These are phyloP conservation scores for Croton laevigatus DNA, from an alignment of 441 rosid species.

Conservation along the genomic window DNA sequence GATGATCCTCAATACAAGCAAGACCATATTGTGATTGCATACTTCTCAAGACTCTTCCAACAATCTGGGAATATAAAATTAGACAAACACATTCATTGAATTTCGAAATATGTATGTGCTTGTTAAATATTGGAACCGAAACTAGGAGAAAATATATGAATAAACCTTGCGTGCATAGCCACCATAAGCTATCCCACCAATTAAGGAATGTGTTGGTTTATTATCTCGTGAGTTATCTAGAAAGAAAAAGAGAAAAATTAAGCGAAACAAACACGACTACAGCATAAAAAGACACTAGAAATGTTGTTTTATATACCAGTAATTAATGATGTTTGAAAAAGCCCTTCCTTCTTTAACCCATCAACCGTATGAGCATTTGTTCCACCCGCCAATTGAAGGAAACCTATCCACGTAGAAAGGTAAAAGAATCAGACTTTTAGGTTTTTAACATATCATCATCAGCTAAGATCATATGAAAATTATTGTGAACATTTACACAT, in stretches of 20 bases:
- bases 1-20: constrained; percentile 40
- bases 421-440: neutral
- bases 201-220: constrained; percentile 23
- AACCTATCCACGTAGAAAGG: constrained; percentile 31
- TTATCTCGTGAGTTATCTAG: constrained; percentile 20
- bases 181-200: constrained; percentile 62
- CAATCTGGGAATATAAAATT: constrained; percentile 33
- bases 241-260: neutral
- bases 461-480: constrained; percentile 1
- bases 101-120: neutral
- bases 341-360: constrained; percentile 44
- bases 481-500: neutral
- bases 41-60: constrained; percentile 51
- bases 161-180: constrained; percentile 66
- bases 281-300: neutral
- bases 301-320: constrained; percentile 17
- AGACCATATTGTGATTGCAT: constrained; percentile 39
- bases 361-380: constrained; percentile 54
- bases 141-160: neutral
- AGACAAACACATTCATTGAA: neutral
- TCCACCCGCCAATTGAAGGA: constrained; percentile 63
- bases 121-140: neutral
- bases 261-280: neutral
- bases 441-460: neutral
- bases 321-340: constrained; percentile 34